Percentiles rank a stretch among this genome's conserved stretches.
phyloP scores from a whole-genome alignment of 352 stramenopile genomes.

The Phytopythium chamaehyphon region DNA sequence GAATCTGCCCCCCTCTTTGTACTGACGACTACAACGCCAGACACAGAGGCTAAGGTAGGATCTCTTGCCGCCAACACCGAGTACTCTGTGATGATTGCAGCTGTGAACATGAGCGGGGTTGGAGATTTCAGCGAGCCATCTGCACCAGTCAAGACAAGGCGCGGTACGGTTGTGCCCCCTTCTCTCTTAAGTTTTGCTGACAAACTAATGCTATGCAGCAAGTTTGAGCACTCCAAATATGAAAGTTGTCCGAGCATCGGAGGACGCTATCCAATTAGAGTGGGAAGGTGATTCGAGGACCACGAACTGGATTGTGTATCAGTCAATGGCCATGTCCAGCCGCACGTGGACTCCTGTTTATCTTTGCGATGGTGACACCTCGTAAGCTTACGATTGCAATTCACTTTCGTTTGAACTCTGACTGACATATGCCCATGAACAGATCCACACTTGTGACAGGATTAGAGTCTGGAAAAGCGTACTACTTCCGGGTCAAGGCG shows the following conservation, averaged over 20 bases:
- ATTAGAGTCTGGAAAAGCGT: neutral
- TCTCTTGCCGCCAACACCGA: conserved; percentile 29
- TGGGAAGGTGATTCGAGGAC: neutral
- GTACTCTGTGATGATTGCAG: conserved; percentile 42
- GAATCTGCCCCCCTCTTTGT: conserved; percentile 4
- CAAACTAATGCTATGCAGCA: neutral
- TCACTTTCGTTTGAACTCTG: neutral
- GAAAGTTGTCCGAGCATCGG: neutral
- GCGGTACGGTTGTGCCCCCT: conserved; percentile 11
- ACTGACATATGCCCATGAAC: no score
- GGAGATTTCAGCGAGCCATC: conserved; percentile 43
- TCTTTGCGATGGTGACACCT: neutral
- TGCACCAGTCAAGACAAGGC: conserved; percentile 20
- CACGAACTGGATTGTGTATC: neutral
- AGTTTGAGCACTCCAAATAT: neutral
- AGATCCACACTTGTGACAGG: neutral
- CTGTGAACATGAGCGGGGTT: conserved; percentile 54
- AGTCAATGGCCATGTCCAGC: neutral
- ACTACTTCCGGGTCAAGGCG: conserved; percentile 3
- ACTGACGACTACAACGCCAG: conserved; percentile 25
- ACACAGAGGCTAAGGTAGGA: conserved; percentile 22
- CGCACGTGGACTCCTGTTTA: neutral
- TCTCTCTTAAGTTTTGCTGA: no score
- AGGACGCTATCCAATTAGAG: neutral
- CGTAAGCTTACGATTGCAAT: neutral